Evolutionary conservation across 345 rosid species (phyloP).

Genomic region (Syzygium jambos): DNA sequence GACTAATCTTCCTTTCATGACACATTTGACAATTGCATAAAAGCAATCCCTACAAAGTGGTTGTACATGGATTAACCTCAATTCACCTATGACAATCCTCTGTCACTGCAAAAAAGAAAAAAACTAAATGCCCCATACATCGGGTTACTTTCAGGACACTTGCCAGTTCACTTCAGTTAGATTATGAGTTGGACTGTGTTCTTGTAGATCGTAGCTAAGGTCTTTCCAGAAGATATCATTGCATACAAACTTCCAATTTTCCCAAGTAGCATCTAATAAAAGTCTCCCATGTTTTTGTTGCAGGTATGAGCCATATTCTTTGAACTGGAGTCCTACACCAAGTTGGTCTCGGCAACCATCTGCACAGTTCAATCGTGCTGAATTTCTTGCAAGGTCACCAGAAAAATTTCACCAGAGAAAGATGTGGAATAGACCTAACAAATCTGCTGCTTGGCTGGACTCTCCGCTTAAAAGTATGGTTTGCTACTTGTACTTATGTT

Average conservation of each 20-base stretch:
- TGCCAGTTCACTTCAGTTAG: not conserved
- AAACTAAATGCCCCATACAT: not conserved
- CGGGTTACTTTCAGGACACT: not conserved
- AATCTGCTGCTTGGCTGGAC: conserved; percentile 33
- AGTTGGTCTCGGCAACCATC: conserved; percentile 4
- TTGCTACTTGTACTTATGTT: not conserved
- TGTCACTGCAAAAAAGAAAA: not conserved
- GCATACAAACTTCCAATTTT: not conserved
- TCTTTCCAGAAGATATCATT: not conserved
- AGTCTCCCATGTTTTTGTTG: conserved; percentile 4
- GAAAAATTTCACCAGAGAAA: conserved; percentile 27
- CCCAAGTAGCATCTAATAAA: not conserved
- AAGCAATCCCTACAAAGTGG: not conserved
- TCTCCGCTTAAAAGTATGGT: conserved; percentile 64
- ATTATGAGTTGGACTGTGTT: not conserved
- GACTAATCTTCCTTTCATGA: not conserved
- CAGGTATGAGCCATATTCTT: conserved; percentile 17
- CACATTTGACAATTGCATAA: not conserved
- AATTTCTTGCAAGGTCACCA: conserved; percentile 56
- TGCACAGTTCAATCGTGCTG: conserved; percentile 39
- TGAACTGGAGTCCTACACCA: conserved; percentile 10
- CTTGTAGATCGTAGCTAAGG: not conserved
- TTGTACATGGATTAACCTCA: not conserved
- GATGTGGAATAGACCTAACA: conserved; percentile 37
- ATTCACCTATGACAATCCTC: not conserved